Percentiles rank a stretch among this genome's conserved stretches.
Conservation (phyloP, 78 protist species). For the Dictyostelium citrinum region DNA sequence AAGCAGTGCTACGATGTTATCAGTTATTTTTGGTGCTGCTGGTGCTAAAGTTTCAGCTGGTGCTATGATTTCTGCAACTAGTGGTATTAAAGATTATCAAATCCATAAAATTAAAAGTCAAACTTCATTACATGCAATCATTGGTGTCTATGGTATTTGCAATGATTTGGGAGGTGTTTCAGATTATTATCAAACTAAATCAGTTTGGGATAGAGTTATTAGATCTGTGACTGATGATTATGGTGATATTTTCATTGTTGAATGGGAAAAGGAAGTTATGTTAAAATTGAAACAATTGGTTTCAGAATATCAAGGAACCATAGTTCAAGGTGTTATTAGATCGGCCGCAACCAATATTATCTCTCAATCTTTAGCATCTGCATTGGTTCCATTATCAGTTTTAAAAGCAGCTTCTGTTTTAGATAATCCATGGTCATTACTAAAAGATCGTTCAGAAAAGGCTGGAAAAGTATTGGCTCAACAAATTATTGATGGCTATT, state of each 20-base stretch:
- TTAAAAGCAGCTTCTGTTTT: slow-evolving; percentile 41
- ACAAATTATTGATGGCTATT: slow-evolving; percentile 37
- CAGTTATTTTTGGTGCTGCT: slow-evolving; percentile 57
- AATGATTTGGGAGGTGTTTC: neutral
- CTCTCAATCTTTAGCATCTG: slow-evolving; percentile 35
- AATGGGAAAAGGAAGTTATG: slow-evolving; percentile 33
- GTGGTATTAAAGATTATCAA: slow-evolving; percentile 45
- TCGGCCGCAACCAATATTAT: slow-evolving; percentile 73
- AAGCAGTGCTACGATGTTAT: slow-evolving; percentile 46
- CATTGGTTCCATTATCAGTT: slow-evolving; percentile 45
- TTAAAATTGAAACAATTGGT: slow-evolving; percentile 14
- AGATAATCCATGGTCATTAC: slow-evolving; percentile 66
- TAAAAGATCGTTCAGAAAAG: slow-evolving; percentile 72
- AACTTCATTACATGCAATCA: slow-evolving; percentile 59
- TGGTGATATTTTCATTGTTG: slow-evolving; percentile 61
- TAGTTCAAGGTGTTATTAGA: slow-evolving; percentile 23
- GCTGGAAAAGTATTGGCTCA: slow-evolving; percentile 59
- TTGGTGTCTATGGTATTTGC: slow-evolving; percentile 24
- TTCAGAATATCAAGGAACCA: slow-evolving; percentile 34
- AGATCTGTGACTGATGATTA: slow-evolving; percentile 43
- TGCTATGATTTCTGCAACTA: slow-evolving; percentile 26
- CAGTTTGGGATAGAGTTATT: slow-evolving; percentile 1
- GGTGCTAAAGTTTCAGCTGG: slow-evolving; percentile 66
- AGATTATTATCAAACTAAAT: neutral
- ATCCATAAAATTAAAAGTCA: slow-evolving; percentile 33